Base-by-base conservation (phyloP, 176 grass and related monocot species). In the Lolium rigidum region DNA sequence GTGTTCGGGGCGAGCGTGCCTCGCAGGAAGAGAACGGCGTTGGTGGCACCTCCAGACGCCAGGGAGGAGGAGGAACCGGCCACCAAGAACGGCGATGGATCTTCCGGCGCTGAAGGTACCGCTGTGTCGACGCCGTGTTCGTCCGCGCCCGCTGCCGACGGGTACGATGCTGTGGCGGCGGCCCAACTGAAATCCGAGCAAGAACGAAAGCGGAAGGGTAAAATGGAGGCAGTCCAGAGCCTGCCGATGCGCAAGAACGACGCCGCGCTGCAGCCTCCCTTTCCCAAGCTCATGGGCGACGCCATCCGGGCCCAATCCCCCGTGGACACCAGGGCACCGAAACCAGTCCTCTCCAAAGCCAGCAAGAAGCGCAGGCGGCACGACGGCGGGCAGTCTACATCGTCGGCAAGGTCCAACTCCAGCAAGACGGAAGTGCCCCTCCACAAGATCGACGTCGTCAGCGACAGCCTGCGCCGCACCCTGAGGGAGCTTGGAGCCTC, bases 391-490 rank as follows among this genome's bases (percentile, higher is more conserved):
- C 7, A 39, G 56, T 70, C 80, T 0, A 37, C 80, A 4, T 41
- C 47, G 3, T 52, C 79, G 26, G 26, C 63, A 1, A 18, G 6
- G 10, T 12, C 64, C 11, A 66, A 8, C 26, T 1, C 31, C 31
- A 35, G 31, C 31, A 35, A 15, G 7, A 16, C 9, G 25, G 17
- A 16, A 4, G 50, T 3, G 20, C 12, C 65, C 12, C 20, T 82
- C 8, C 20, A 71, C 31, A 35, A 71, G 20, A 70, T 82, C 65
- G 47, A 37, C 65, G 50, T 82, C 13, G 65, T 82, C 20, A 13
- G 43, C 35, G 80, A 41, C 31, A 5, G 1, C 9, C 80, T 82
- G 8, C 50, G 65, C 31, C 31, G 0, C 31, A 1, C 21, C 66
- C 80, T 82, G 1, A 12, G 4, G 4, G 31, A 12, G 28, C 50